These are phyloP conservation scores for Alnus glutinosa DNA, from an alignment of 306 rosid genomes.

Conservation along the genomic window DNA sequence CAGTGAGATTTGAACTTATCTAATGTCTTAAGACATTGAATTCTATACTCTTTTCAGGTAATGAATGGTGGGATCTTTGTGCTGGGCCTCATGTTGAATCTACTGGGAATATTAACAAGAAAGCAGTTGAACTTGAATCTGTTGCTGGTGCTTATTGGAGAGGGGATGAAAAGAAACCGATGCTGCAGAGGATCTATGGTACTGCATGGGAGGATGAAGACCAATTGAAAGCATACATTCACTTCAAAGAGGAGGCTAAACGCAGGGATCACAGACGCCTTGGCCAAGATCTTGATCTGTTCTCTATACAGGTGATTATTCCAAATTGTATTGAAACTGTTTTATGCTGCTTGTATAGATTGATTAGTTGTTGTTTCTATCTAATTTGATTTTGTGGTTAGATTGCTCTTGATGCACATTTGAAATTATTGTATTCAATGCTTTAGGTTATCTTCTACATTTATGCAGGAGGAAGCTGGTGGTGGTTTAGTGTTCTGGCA, in stretches of 20 bases:
- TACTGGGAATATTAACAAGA: constrained; percentile 86
- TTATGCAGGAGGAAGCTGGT: constrained; percentile 85
- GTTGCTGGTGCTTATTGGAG: constrained; percentile 99
- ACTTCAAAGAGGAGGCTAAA: constrained; percentile 95
- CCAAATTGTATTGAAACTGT: constrained; percentile 10
- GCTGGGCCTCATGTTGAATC: constrained; percentile 97
- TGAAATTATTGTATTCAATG: constrained; percentile 21
- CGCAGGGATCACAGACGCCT: constrained; percentile 96
- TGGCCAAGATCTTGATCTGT: constrained; percentile 95
- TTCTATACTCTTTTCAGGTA: constrained; percentile 46
- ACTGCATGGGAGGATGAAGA: constrained; percentile 98
- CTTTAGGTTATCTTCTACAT: constrained; percentile 31
- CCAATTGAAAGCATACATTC: constrained; percentile 83
- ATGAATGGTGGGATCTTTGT: constrained; percentile 99
- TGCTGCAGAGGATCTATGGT: constrained; percentile 96
- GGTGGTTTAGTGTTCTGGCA: constrained; percentile 99
- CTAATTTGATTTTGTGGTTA: constrained; percentile 16
- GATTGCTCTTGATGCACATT: constrained; percentile 22
- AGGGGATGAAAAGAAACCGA: constrained; percentile 90
- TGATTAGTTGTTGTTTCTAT: constrained; percentile 7
- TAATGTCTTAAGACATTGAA: not conserved
- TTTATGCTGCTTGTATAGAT: constrained; percentile 22
- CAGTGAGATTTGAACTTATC: not conserved
- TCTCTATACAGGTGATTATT: constrained; percentile 79
- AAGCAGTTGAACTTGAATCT: constrained; percentile 94